phyloP scores from a whole-genome alignment of 768 basidiomycete genomes.

The Candolleomyces eurysporus region DNA sequence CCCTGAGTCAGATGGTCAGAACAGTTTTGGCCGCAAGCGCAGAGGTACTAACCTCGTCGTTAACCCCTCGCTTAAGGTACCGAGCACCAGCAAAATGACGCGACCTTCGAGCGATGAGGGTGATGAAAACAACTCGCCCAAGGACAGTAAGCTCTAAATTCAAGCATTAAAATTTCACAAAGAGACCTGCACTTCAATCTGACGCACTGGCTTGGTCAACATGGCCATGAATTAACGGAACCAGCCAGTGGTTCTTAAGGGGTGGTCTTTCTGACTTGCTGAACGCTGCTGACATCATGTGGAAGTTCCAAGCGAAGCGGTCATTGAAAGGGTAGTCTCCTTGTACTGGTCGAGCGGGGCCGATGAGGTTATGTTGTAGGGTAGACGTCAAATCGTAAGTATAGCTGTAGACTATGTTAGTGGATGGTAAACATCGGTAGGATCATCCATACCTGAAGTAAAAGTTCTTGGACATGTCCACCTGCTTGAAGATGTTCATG shows the following conservation, averaged over 20 bases:
- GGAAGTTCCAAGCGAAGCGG: slow-evolving; percentile 93
- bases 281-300: slow-evolving; percentile 76
- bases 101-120: slow-evolving; percentile 92
- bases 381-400: slow-evolving; percentile 98
- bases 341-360: slow-evolving; percentile 40
- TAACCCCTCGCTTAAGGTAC: slow-evolving; percentile 92
- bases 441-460: slow-evolving; percentile 76
- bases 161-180: background rate
- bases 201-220: slow-evolving; percentile 94
- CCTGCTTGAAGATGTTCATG: slow-evolving; percentile 90
- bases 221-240: slow-evolving; percentile 92
- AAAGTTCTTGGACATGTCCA: slow-evolving; percentile 98
- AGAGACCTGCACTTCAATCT: background rate
- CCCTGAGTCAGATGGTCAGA: slow-evolving; percentile 50
- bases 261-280: slow-evolving; percentile 34
- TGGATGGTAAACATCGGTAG: slow-evolving; percentile 5
- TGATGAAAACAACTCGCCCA: slow-evolving; percentile 87
- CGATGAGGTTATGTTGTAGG: slow-evolving; percentile 85
- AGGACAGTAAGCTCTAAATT: slow-evolving; percentile 86
- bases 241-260: slow-evolving; percentile 73
- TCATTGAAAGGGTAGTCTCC: slow-evolving; percentile 75
- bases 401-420: slow-evolving; percentile 52
- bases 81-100: slow-evolving; percentile 95
- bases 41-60: slow-evolving; percentile 66
- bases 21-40: background rate